These are phyloP conservation scores for Colletotrichum sp. DNA, from an alignment of 2,329 filamentous ascomycete species.

Conservation along the genomic window DNA sequence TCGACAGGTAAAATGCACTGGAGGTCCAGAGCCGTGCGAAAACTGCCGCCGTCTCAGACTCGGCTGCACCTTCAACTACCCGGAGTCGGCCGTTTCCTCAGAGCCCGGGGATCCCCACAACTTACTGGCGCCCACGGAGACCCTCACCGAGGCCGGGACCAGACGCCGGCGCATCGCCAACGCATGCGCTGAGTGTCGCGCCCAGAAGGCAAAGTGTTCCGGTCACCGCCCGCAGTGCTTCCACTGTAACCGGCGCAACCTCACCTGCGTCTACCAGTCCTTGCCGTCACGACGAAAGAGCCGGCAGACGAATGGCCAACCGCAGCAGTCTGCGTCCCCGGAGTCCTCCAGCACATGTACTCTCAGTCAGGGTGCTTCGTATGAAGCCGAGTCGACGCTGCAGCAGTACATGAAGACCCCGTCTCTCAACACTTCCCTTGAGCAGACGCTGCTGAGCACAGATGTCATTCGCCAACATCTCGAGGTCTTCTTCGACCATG, in stretches of 20 bases:
- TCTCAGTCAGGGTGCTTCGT: neutral
- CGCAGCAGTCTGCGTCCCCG: neutral
- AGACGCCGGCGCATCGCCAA: constrained; percentile 26
- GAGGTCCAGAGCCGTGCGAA: neutral
- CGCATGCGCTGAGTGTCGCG: constrained; percentile 38
- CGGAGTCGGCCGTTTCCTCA: neutral
- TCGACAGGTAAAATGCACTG: neutral
- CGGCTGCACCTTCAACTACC: constrained; percentile 5
- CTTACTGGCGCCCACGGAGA: neutral
- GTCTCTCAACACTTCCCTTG: neutral
- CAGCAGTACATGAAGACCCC: neutral
- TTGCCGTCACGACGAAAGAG: neutral
- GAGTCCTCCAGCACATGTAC: neutral
- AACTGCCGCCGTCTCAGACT: constrained; percentile 1
- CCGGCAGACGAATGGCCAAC: neutral
- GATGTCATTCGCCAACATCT: constrained; percentile 10
- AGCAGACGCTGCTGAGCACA: neutral
- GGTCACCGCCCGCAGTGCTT: constrained; percentile 25
- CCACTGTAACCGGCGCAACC: neutral
- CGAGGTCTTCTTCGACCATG: constrained; percentile 6
- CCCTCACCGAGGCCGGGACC: constrained; percentile 32
- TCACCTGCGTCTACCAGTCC: neutral
- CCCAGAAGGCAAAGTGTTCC: constrained; percentile 39
- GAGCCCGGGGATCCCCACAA: neutral
- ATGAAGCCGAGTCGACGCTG: neutral